phyloP scores from a whole-genome alignment of 1,284 basidiomycete genomes.

The Marasmius tenuissimus region DNA sequence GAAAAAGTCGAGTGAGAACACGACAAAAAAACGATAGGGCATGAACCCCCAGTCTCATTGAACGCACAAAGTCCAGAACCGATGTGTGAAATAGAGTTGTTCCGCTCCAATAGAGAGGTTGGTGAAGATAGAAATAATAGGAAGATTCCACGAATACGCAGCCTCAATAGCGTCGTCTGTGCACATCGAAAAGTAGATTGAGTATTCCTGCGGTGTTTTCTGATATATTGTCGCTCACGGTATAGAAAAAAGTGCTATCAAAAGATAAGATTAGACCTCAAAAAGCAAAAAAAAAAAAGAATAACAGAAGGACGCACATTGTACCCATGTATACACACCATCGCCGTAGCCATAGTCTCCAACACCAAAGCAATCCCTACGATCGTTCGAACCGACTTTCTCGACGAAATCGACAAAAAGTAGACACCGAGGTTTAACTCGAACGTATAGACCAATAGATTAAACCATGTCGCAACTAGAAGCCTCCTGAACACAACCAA shows the following conservation, averaged over 20 bases:
- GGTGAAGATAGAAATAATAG: conserved; percentile 1
- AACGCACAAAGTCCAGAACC: conserved; percentile 12
- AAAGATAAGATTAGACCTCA: background rate
- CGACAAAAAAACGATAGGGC: background rate
- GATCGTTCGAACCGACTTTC: background rate
- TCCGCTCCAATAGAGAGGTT: conserved; percentile 2
- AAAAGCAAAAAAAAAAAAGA: background rate
- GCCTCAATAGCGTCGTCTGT: background rate
- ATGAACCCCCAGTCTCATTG: background rate
- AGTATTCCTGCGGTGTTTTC: no score
- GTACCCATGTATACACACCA: conserved; percentile 2
- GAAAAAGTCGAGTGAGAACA: no score
- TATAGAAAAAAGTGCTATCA: background rate
- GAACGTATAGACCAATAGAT: background rate
- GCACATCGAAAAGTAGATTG: no score
- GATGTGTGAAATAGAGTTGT: conserved; percentile 10
- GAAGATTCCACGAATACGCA: background rate
- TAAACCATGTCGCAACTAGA: conserved; percentile 6
- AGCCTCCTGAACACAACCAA: background rate
- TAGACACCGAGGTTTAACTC: conserved; percentile 4
- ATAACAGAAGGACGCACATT: background rate
- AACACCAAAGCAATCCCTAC: background rate
- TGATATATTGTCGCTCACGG: background rate
- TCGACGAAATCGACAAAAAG: background rate
- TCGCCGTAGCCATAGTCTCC: conserved; percentile 4